Evolutionary conservation across 352 stramenopile species (phyloP).

Genomic region (Phytophthora rubi): DNA sequence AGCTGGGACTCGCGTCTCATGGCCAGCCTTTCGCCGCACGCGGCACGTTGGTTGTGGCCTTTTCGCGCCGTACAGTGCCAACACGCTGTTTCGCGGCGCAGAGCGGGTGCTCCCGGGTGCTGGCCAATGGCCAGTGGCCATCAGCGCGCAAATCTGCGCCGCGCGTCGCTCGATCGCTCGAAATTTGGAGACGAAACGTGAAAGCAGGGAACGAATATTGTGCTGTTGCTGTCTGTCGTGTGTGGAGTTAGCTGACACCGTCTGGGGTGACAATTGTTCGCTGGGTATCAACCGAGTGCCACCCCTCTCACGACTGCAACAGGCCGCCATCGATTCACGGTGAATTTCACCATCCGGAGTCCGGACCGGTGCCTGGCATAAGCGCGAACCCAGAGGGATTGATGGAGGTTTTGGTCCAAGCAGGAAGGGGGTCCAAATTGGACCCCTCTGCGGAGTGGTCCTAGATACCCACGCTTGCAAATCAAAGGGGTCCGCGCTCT

Average conservation of each 20-base stretch:
- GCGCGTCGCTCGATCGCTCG: constrained; percentile 2
- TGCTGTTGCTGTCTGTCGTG: not conserved
- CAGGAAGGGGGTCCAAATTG: too few relatives aligned
- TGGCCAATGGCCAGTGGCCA: constrained; percentile 1
- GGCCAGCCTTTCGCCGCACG: constrained; percentile 2
- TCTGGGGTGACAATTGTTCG: not conserved
- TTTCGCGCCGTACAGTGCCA: constrained; percentile 1
- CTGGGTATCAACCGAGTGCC: not conserved
- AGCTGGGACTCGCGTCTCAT: constrained; percentile 14
- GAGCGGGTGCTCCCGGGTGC: not conserved
- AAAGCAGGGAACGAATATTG: constrained; percentile 6
- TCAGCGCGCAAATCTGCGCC: constrained; percentile 19
- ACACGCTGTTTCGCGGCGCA: constrained; percentile 15
- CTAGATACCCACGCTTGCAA: constrained; percentile 2
- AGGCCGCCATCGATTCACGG: not conserved
- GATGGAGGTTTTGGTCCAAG: not conserved
- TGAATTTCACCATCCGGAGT: not conserved
- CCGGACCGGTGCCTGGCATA: too few relatives aligned
- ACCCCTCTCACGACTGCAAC: not conserved
- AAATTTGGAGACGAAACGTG: constrained; percentile 1
- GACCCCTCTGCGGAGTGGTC: not conserved
- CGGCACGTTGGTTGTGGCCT: not conserved
- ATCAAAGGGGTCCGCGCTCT: constrained; percentile 10
- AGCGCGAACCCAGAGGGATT: not conserved
- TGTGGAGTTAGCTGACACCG: not conserved